Evolutionary conservation across 2,329 filamentous ascomycete genomes (phyloP), one percentile per base, ranked within the genome.

Genomic region (Fusarium beomiforme): DNA sequence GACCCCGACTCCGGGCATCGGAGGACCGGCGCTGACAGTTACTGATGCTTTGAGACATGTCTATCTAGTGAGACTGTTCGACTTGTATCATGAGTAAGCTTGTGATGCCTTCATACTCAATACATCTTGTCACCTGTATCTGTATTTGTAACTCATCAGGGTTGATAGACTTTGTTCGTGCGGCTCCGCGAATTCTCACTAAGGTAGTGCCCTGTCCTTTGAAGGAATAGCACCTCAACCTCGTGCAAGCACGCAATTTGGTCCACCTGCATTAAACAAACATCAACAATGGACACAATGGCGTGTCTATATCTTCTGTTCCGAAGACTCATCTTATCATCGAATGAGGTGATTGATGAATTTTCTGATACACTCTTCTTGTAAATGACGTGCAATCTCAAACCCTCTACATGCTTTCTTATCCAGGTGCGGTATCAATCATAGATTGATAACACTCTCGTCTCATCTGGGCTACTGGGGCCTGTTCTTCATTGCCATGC

Each of bases 201-300:
- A 39, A 29, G 34, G 33, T 41, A 69, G 69, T 60, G 29, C 37
- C 39, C 46, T 34, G 36, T 33, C 43, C n/a, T 47, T 56, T 64
- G 23, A 49, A 50, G 42, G 33, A 50, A 39, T 31, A 49, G 41
- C 42, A 56, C 29, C 26, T 42, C 62, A 58, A 50, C 44, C 59
- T 56, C 59, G 60, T 61, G 54, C 51, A 61, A 76, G 74, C 74
- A 76, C 74, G 74, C 74, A 76, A 76, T 76, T 60, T 34, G 64
- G 64, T 73, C 74, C 68, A 76, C 72, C 65, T 61, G 50, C 34
- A 37, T 55, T 23, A 9, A 55, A 44, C 51, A 37, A 67, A 61
- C 37, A 29, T 68, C 64, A 61, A 72, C 63, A 66, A 61, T 51
- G 23, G 56, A 42, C 60, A 75, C 43, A 29, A 69, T 70, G 39